Base-by-base conservation (phyloP, 805 yeast species). In the Candida stauntonica region DNA sequence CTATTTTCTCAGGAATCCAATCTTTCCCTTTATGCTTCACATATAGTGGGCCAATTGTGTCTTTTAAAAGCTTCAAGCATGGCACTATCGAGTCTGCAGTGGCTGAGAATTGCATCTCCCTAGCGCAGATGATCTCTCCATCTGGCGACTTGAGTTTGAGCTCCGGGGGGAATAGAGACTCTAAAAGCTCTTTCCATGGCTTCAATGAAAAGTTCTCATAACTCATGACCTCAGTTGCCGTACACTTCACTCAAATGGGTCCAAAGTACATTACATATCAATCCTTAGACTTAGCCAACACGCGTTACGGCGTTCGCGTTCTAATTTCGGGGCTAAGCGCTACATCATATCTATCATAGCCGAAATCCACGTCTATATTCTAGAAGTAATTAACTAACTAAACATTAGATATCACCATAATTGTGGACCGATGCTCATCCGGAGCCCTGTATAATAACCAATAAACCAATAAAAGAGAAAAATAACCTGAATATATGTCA, bases 1-100 rank as follows among this genome's bases (percentile, higher is more conserved):
- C 78, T 73, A 75, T 9, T 54, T 46, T n/a, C 11, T 31, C 3
- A 75, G 77, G 16, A 61, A 54, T 15, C 58, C 58, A 54, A 17
- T 42, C 23, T 2, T 26, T 17, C 2, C 58, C 58, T 17, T 47
- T 36, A 16, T 42, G 47, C 3, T 19, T 28, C 3, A 18, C 17
- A 21, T 54, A 54, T 12, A 38, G 43, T 2, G 14, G 9, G 3
- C 47, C 48, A 17, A 54, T 52, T 5, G 54, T 51, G 16, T 8
- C 4, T 19, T 41, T 34, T 8, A 41, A 31, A 3, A 41, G 32
- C 13, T 29, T 17, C n/a, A 41, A 28, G 16, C 35, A 34, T 8
- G 40, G 41, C 3, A 27, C 17, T n/a, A 41, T 33, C 13, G 35
- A 31, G 4, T 37, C 27, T 3, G 31, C 24, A 12, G 36, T 28